Base-by-base conservation (phyloP, 257 asterid species). In the Verbena officinalis region DNA sequence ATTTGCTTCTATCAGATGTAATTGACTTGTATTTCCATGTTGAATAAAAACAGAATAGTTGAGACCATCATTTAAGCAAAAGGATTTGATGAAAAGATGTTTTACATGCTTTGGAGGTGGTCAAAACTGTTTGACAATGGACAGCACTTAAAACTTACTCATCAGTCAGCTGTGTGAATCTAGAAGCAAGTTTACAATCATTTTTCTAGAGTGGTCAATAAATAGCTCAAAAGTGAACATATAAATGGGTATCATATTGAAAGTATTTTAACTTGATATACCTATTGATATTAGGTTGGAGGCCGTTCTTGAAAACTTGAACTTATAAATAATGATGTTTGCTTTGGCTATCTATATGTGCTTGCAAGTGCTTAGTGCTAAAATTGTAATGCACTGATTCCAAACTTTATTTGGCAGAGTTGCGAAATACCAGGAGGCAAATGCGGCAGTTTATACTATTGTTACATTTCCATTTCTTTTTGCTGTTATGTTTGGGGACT, bases 401-500 rank as follows among this genome's bases (percentile, higher is more conserved):
- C 55, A 34, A 9, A n/a, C 65, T 69, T 68, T 38, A 27, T 59
- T 68, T 55, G 62, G 68, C 96, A 94, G 99, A 59, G 90, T 94
- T 62, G 95, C 98, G 52, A 88, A 85, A 70, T 94, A 94, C 68
- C 95, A 91, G 86, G 99, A 94, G 83, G 94, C 93, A 55, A 94
- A 94, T 72, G 98, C 99, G 76, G 96, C 99, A n/a, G 96, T 94
- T 71, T 94, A 85, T 81, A 77, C 99, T 5, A 75, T 88, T 55
- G 55, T 94, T 69, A 91, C 99, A 51, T 94, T 90, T 83, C 99
- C 99, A 4, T 94, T 94, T 80, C 96, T 94, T 77, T 94, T 94
- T 65, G 99, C 98, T 61, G 97, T 94, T 80, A 94, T 94, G 99
- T 94, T 94, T 75, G 99, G 99, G 53, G 99, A 94, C 75, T 94